Conservation (phyloP, 768 basidiomycete species). For the Amylocystis lapponica region DNA sequence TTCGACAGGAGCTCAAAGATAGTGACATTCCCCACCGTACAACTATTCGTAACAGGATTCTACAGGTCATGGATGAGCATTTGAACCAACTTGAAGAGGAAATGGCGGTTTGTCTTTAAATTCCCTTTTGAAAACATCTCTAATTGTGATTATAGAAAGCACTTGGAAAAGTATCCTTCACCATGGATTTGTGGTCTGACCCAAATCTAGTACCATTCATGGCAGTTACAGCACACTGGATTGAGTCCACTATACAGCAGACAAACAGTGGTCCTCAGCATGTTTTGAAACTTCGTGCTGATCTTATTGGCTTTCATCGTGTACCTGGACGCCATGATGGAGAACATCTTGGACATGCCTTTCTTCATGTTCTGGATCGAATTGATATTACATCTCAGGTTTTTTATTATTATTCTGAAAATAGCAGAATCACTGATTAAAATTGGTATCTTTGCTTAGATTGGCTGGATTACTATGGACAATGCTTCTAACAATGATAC, state of each 20-base stretch:
- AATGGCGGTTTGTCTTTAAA: background rate
- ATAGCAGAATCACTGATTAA: background rate
- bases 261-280: background rate
- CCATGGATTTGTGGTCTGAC: slow-evolving; percentile 31
- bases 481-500: slow-evolving; percentile 24
- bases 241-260: slow-evolving; percentile 13
- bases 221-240: slow-evolving; percentile 40
- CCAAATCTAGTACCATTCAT: slow-evolving; percentile 31
- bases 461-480: slow-evolving; percentile 32
- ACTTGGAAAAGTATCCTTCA: slow-evolving; percentile 31
- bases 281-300: slow-evolving; percentile 19
- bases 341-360: slow-evolving; percentile 29
- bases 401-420: slow-evolving; percentile 7
- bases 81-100: background rate
- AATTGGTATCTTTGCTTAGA: slow-evolving; percentile 19
- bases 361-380: slow-evolving; percentile 27
- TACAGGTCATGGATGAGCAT: slow-evolving; percentile 2
- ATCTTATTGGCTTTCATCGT: slow-evolving; percentile 32
- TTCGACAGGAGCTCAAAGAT: slow-evolving; percentile 18
- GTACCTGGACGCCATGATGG: slow-evolving; percentile 35
- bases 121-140: background rate
- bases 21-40: slow-evolving; percentile 25
- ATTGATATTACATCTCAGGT: slow-evolving; percentile 24
- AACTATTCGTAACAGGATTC: slow-evolving; percentile 2
- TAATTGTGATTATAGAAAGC: slow-evolving; percentile 16